These are phyloP conservation scores for Sanguinoderma infundibulare DNA, from an alignment of 1,284 basidiomycete genomes.

Conservation along the genomic window DNA sequence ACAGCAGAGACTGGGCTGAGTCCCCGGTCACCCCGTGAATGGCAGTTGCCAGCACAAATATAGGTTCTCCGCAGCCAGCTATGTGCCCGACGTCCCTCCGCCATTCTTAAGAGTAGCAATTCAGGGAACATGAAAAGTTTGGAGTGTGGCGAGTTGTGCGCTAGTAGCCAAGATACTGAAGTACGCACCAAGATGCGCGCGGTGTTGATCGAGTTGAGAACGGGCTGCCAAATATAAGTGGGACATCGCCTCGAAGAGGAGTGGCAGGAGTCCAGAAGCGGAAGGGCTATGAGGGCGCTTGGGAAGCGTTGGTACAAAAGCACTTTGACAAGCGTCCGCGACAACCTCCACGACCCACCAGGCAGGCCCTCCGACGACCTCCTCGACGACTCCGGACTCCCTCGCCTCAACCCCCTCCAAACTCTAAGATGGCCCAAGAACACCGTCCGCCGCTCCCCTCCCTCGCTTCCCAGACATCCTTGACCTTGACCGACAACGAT, in stretches of 20 bases:
- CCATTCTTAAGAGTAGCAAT: too few relatives aligned
- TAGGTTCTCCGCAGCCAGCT: neutral
- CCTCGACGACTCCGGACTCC: conserved; percentile 3
- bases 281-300: conserved; percentile 17
- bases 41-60: too few relatives aligned
- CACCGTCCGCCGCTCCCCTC: conserved; percentile 50
- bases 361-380: conserved; percentile 20
- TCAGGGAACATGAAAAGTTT: too few relatives aligned
- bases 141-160: too few relatives aligned
- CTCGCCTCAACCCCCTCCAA: neutral
- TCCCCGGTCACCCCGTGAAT: neutral
- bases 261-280: conserved; percentile 23
- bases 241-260: conserved; percentile 2
- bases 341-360: conserved; percentile 18
- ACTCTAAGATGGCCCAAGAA: conserved; percentile 48
- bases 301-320: conserved; percentile 11
- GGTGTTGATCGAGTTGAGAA: too few relatives aligned
- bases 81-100: neutral
- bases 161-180: too few relatives aligned
- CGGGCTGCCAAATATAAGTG: too few relatives aligned
- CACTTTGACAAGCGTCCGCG: conserved; percentile 1
- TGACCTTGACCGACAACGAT: conserved; percentile 46
- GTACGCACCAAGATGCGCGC: too few relatives aligned
- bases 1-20: neutral
- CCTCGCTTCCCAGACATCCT: conserved; percentile 37